Conservation (phyloP, 768 basidiomycete species). For the Neoboletus magnificus region DNA sequence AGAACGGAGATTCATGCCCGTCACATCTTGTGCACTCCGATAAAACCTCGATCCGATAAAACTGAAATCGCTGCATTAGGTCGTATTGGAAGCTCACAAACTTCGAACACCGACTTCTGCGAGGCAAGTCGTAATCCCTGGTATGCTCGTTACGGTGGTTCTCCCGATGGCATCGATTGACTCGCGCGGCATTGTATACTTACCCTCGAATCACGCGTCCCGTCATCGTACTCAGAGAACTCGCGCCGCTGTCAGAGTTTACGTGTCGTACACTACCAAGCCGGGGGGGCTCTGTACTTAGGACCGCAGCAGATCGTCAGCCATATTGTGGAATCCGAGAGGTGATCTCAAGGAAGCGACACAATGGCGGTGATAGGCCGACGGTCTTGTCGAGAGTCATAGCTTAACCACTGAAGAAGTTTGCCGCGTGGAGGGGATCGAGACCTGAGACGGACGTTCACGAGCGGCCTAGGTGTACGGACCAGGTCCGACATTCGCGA, state of each 20-base stretch:
- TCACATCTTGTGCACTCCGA: constrained; percentile 16
- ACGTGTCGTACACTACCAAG: constrained; percentile 20
- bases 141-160: constrained; percentile 11
- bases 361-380: constrained; percentile 29
- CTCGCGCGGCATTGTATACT: constrained; percentile 14
- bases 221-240: constrained; percentile 16
- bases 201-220: constrained; percentile 30
- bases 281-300: constrained; percentile 7
- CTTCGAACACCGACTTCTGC: constrained; percentile 15
- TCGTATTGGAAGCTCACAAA: constrained; percentile 16
- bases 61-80: constrained; percentile 10
- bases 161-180: constrained; percentile 33
- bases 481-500: background rate
- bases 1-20: constrained; percentile 24
- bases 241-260: constrained; percentile 29
- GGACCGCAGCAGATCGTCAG: constrained; percentile 8
- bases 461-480: background rate
- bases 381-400: constrained; percentile 7
- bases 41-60: constrained; percentile 21
- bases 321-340: constrained; percentile 9
- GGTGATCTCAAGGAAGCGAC: constrained; percentile 16
- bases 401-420: constrained; percentile 17
- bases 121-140: constrained; percentile 15
- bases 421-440: constrained; percentile 19
- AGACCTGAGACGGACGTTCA: constrained; percentile 5